Percentiles rank a stretch among this genome's conserved stretches.
Conservation (phyloP, 2,329 filamentous ascomycete genomes). For the Berkeleyomyces rouxiae region DNA sequence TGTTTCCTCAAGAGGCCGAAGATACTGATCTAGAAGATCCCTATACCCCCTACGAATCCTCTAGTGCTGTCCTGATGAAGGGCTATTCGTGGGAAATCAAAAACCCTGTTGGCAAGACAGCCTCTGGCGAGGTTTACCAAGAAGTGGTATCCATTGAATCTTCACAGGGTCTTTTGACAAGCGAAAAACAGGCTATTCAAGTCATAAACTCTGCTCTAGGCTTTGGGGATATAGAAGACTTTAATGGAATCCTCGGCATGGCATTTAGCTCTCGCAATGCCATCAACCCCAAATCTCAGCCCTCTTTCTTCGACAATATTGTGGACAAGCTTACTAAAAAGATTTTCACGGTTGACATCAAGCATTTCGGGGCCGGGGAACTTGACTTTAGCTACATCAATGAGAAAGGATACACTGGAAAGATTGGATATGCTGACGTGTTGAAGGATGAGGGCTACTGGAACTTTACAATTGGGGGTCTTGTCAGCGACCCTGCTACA, state of each 20-base stretch:
- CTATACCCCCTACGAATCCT: constrained; percentile 20
- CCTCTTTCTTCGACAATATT: constrained; percentile 26
- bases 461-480: constrained; percentile 28
- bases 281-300: constrained; percentile 25
- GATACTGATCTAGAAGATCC: neutral
- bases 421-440: constrained; percentile 38
- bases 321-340: neutral
- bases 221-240: constrained; percentile 17
- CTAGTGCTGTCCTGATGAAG: constrained; percentile 17
- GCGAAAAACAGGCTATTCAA: constrained; percentile 26
- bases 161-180: constrained; percentile 21
- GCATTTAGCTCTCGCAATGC: constrained; percentile 25
- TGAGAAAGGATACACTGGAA: constrained; percentile 41
- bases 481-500: constrained; percentile 24
- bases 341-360: constrained; percentile 50
- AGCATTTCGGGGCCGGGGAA: constrained; percentile 39
- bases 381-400: constrained; percentile 66
- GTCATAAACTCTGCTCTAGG: constrained; percentile 26
- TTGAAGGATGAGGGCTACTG: constrained; percentile 44
- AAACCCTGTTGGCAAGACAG: constrained; percentile 30
- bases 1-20: constrained; percentile 19
- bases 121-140: constrained; percentile 28
- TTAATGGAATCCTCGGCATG: too few species aligned
- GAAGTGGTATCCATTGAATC: constrained; percentile 26
- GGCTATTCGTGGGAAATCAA: constrained; percentile 20